Evolutionary conservation across 768 basidiomycete genomes (phyloP), one percentile per base, ranked within the genome.

Genomic region (Boletus pseudo-olivaceus): DNA sequence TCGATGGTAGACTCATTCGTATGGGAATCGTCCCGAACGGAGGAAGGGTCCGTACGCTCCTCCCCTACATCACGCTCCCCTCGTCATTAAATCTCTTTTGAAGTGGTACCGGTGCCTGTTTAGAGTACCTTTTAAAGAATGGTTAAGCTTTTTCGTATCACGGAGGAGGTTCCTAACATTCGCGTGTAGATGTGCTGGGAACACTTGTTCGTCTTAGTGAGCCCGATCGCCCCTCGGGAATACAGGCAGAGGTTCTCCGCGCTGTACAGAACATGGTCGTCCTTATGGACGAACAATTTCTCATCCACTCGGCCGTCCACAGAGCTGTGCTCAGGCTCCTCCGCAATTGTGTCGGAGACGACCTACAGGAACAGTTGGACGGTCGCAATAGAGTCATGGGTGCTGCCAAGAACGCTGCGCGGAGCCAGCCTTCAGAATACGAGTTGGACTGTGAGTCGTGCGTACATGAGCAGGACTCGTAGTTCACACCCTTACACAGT

Each of bases 41-140:
- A 93, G 64, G 90, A 89, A 73, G 91, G 90, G 93, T 96, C 72
- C 62, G 88, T 79, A 38, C 56, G 37, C 49, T 56, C 45, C 32
- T 41, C 34, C 50, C 30, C 34, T 47, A 43, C 47, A 17, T 51
- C 37, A 32, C 17, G 32, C 23, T 27, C 46, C 47, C 43, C 27
- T 33, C 49, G 57, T 54, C 42, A 23, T 51, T 61, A 48, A 54
- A 59, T 33, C 51, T 47, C 57, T 51, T 23, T 23, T 30, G 37
- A 59, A 95, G 94, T 55, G 84, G 81, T 12, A 94, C 93, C 9
- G 95, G 95, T 37, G 85, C 80, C 30, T 97, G 94, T 65, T 73
- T 97, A 47, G 95, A 98, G 71, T 95, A 93, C 69, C 79, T 96
- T 26, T 73, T 98, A 32, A 93, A 93, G 76, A 87, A 95, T 59